Evolutionary conservation across 1,284 basidiomycete species (phyloP).

Genomic region (Malassezia globosa): DNA sequence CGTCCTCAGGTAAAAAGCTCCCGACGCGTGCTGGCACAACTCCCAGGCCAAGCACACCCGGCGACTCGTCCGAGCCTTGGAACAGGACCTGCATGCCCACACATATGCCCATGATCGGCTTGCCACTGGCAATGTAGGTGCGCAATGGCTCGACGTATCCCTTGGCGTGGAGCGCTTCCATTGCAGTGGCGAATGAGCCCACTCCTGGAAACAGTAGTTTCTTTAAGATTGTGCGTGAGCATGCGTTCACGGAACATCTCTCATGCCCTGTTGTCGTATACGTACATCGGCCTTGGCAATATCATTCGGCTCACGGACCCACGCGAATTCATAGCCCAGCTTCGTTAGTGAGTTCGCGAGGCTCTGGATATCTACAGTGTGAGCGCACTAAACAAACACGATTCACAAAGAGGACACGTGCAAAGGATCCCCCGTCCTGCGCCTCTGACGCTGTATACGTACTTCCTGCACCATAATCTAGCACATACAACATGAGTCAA

Average conservation of each 20-base stretch:
- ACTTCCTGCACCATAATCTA: conserved; percentile 46
- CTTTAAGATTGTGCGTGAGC: conserved; percentile 55
- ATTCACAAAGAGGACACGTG: too few species aligned
- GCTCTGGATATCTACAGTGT: conserved; percentile 40
- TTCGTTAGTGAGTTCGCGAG: conserved; percentile 81
- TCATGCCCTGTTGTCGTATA: conserved; percentile 26
- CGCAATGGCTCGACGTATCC: conserved; percentile 71
- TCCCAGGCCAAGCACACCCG: conserved; percentile 34
- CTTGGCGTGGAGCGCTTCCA: conserved; percentile 62
- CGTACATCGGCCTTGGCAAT: conserved; percentile 79
- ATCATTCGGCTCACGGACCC: conserved; percentile 75
- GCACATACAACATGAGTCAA: conserved; percentile 47
- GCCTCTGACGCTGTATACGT: conserved; percentile 7
- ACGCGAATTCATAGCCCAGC: conserved; percentile 78
- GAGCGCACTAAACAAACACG: too few species aligned
- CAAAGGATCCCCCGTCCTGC: too few species aligned
- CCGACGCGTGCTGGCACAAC: conserved; percentile 36
- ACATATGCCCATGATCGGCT: conserved; percentile 81
- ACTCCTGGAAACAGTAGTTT: conserved; percentile 97
- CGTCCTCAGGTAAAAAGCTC: conserved; percentile 25
- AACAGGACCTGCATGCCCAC: conserved; percentile 66
- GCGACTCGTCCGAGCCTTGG: conserved; percentile 57
- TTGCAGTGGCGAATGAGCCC: conserved; percentile 80
- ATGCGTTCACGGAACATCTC: too few species aligned
- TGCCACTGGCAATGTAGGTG: conserved; percentile 73